Evolutionary conservation across 2,329 filamentous ascomycete genomes (phyloP), one percentile per base, ranked within the genome.

Genomic region (Pseudogymnoascus sp.): DNA sequence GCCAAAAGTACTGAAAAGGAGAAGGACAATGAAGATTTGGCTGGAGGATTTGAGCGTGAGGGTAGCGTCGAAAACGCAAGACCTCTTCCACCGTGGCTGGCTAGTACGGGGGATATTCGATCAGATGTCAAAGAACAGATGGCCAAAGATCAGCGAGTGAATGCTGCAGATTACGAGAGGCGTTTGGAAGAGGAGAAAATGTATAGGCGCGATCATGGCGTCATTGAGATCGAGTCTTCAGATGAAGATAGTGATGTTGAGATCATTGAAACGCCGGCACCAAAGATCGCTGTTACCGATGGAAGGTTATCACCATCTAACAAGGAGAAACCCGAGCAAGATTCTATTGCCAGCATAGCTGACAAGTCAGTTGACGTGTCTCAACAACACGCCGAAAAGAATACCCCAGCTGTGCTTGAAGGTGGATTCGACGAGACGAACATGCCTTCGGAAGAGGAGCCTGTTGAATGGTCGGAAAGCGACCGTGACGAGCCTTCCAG

Each of bases 51-150:
- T 62, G 66, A 75, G 23, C 69, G 68, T 7, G 69, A 77, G 5
- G 72, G 73, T 11, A 65, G 70, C 38, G 69, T 75, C 53, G 67
- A 73, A 28, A 63, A 66, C 4, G 69, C 73, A 5, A 74, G 75
- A n/a, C 87, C 88, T 0, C 72, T 93, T 6, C 90, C 90, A 1
- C 90, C 90, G 0, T 95, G 90, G 90, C 82, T 95, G 70, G 76
- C 78, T 2, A 83, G 86, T 3, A 74, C 78, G 66, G 76, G 85
- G 5, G 89, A 92, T 64, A 85, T 93, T 34, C 81, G 88, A 65
- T 82, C 87, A 60, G 81, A 82, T 25, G 75, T 86, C 65, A 84
- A 82, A 68, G 82, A 84, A 63, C 83, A 86, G 75, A 82, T 76
- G 67, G 82, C 77, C 69, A 79, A 74, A 59, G 84, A 88, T 59